These are phyloP conservation scores for Keithomyces neogunnii DNA, from an alignment of 2,329 filamentous ascomycete species.

Conservation along the genomic window DNA sequence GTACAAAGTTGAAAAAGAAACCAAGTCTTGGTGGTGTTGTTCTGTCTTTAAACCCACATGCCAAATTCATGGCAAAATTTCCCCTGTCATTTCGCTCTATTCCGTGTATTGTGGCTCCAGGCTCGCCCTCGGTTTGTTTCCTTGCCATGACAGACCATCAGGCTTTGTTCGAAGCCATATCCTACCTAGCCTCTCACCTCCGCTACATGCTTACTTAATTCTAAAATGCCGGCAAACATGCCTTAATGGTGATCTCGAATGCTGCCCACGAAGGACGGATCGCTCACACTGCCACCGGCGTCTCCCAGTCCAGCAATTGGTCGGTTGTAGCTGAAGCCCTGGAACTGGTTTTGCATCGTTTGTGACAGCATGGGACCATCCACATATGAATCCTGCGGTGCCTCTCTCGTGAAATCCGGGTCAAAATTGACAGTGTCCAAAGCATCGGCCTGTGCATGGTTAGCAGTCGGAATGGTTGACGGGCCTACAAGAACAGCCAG, in stretches of 20 bases:
- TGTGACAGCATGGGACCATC: conserved; percentile 87
- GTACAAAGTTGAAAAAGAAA: not conserved
- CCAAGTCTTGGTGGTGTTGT: not conserved
- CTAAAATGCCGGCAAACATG: not conserved
- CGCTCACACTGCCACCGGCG: conserved; percentile 87
- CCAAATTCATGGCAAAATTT: not conserved
- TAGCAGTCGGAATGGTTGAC: not conserved
- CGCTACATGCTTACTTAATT: not conserved
- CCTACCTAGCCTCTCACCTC: not conserved
- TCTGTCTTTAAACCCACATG: not conserved
- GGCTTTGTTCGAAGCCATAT: not conserved
- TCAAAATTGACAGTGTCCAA: conserved; percentile 92
- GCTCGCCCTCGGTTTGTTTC: not conserved
- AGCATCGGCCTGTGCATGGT: conserved; percentile 58
- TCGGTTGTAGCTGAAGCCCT: conserved; percentile 94
- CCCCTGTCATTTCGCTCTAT: not conserved
- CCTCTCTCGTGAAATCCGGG: conserved; percentile 80
- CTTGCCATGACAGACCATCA: not conserved
- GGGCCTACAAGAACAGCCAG: not conserved
- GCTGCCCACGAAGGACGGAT: conserved; percentile 62
- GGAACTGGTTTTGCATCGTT: conserved; percentile 93
- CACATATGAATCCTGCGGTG: conserved; percentile 84
- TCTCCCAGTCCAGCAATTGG: conserved; percentile 90
- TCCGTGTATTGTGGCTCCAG: not conserved
- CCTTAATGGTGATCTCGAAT: conserved; percentile 39